Evolutionary conservation across 164 flowering plant genomes (phyloP).

Genomic region (Sextonia rubra): DNA sequence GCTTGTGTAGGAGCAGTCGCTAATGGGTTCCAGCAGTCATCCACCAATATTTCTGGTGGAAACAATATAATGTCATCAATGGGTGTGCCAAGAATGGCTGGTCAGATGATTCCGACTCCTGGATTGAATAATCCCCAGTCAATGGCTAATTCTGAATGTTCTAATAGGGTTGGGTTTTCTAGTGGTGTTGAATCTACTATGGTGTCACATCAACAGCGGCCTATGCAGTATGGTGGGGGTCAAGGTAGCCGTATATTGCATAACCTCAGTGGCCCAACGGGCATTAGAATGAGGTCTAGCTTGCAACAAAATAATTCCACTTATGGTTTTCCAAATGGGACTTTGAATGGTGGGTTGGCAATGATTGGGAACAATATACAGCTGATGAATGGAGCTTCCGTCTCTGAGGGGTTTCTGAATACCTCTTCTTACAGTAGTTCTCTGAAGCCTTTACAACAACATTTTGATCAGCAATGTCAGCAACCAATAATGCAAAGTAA

Average conservation of each 20-base stretch:
- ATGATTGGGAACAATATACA: slow-evolving; percentile 54
- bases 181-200: slow-evolving; percentile 51
- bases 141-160: slow-evolving; percentile 44
- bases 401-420: slow-evolving; percentile 58
- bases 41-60: slow-evolving; percentile 46
- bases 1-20: slow-evolving; percentile 51
- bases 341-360: slow-evolving; percentile 60
- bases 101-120: slow-evolving; percentile 98
- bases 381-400: slow-evolving; percentile 48
- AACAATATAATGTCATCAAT: slow-evolving; percentile 49
- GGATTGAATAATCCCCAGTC: slow-evolving; percentile 62
- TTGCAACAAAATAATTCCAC: slow-evolving; percentile 55
- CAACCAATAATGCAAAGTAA: slow-evolving; percentile 50
- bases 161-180: slow-evolving; percentile 55
- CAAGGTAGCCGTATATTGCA: slow-evolving; percentile 74
- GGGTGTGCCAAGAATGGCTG: slow-evolving; percentile 46
- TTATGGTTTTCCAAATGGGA: slow-evolving; percentile 59
- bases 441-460: slow-evolving; percentile 46
- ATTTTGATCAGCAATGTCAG: slow-evolving; percentile 59
- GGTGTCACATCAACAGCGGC: slow-evolving; percentile 57
- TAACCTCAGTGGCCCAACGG: slow-evolving; percentile 63
- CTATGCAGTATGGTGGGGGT: slow-evolving; percentile 56
- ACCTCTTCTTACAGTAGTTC: slow-evolving; percentile 46
- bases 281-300: slow-evolving; percentile 59
- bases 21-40: slow-evolving; percentile 75